Percentiles rank a stretch among this genome's conserved stretches.
These are phyloP conservation scores for Isatis tinctoria DNA, from an alignment of 345 rosid species.

Conservation along the genomic window DNA sequence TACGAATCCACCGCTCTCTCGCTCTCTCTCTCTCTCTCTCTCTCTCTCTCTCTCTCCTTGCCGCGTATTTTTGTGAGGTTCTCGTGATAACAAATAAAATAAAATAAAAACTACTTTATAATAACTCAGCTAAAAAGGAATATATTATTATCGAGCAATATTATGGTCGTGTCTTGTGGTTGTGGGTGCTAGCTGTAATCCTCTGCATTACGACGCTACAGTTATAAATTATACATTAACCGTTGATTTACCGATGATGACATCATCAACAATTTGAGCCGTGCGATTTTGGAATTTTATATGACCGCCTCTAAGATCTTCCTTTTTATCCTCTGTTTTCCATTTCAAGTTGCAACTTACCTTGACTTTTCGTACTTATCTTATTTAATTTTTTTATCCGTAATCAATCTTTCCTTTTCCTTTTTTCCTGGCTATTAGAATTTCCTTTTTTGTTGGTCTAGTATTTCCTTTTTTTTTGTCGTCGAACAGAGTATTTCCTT, in stretches of 20 bases:
- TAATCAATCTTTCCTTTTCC: background rate
- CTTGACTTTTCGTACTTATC: constrained; percentile 7
- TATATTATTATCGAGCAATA: background rate
- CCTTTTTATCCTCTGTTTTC: background rate
- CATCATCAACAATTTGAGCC: background rate
- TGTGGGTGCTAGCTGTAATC: background rate
- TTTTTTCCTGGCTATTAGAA: background rate
- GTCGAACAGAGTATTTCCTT: background rate
- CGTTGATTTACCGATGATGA: background rate
- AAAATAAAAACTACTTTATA: constrained; percentile 10
- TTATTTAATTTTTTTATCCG: background rate
- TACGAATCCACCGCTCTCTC: constrained; percentile 19
- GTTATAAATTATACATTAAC: background rate
- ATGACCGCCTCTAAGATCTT: background rate
- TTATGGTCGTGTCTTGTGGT: constrained; percentile 8
- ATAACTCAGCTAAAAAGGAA: constrained; percentile 7
- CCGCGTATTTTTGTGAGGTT: constrained; percentile 20
- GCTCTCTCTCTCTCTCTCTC: constrained; percentile 9
- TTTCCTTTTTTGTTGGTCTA: background rate
- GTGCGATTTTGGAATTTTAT: background rate
- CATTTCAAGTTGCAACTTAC: background rate
- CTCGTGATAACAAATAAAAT: constrained; percentile 13
- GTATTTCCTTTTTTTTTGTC: background rate
- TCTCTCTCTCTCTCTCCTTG: constrained; percentile 17
- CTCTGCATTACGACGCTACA: background rate